Conservation (phyloP, 2,329 filamentous ascomycete genomes). For the Dactylellina drechsleri region DNA sequence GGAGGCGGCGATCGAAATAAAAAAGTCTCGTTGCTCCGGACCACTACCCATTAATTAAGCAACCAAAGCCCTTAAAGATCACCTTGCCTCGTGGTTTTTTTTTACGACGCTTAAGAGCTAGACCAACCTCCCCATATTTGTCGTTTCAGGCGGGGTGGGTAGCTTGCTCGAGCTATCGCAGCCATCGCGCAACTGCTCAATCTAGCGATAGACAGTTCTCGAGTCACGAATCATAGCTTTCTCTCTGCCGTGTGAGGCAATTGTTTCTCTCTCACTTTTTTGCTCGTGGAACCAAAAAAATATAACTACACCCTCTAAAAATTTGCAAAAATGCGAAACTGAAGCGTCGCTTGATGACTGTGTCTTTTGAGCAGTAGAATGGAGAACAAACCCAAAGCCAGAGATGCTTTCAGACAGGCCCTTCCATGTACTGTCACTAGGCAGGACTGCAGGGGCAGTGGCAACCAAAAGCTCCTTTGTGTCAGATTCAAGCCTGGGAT, state of each 20-base stretch:
- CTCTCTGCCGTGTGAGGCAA: conserved; percentile 42
- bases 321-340: conserved; percentile 41
- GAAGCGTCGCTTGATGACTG: background rate
- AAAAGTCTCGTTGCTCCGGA: background rate
- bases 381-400: conserved; percentile 35
- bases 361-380: conserved; percentile 55
- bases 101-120: background rate
- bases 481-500: conserved; percentile 51
- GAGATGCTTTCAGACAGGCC: conserved; percentile 43
- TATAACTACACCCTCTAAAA: background rate
- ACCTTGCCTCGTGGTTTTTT: conserved; percentile 21
- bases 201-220: conserved; percentile 20
- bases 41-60: too few species aligned
- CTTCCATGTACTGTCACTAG: conserved; percentile 50
- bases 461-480: conserved; percentile 53
- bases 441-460: conserved; percentile 49
- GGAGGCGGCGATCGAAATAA: conserved; percentile 48
- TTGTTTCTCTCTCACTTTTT: conserved; percentile 51
- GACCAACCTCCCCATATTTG: conserved; percentile 46
- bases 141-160: background rate
- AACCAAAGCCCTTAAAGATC: too few species aligned
- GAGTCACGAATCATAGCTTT: background rate
- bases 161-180: background rate
- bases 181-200: conserved; percentile 34
- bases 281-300: background rate